A percentile compares a stretch with the other conserved stretches of the same genome.
Conservation (phyloP, 176 grass and related monocot species). For the Calamus simplicifolius region DNA sequence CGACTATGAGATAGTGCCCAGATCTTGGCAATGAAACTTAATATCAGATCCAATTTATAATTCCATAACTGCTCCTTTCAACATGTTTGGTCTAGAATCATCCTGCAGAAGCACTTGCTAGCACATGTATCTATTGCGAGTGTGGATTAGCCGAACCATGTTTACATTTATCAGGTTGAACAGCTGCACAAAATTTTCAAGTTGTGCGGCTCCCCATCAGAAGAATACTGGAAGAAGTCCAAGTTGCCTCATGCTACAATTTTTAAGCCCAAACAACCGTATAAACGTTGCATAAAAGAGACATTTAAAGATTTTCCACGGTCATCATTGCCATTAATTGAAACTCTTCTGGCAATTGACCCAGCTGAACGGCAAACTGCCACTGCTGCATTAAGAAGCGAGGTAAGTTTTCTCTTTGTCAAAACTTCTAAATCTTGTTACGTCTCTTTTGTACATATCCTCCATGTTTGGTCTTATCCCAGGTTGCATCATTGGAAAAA, state of each 20-base stretch:
- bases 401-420: not conserved
- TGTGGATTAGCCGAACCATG: no score
- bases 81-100: no score
- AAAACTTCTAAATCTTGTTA: not conserved
- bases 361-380: slow-evolving; percentile 13
- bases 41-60: no score
- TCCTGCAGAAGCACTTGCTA: no score
- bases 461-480: no score
- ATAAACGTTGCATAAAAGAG: slow-evolving; percentile 14
- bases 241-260: slow-evolving; percentile 23
- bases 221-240: slow-evolving; percentile 19
- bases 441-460: no score
- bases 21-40: no score
- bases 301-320: slow-evolving; percentile 16
- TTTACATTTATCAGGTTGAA: slow-evolving; percentile 5
- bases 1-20: no score
- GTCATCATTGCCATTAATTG: slow-evolving; percentile 15
- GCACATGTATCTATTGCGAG: no score
- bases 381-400: slow-evolving; percentile 14
- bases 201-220: slow-evolving; percentile 14
- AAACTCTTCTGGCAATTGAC: slow-evolving; percentile 19
- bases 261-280: slow-evolving; percentile 18
- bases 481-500: no score
- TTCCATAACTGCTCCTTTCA: no score
- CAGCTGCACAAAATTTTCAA: slow-evolving; percentile 21